Base-by-base conservation (phyloP, 257 asterid genomes). In the Fraxinus excelsior region DNA sequence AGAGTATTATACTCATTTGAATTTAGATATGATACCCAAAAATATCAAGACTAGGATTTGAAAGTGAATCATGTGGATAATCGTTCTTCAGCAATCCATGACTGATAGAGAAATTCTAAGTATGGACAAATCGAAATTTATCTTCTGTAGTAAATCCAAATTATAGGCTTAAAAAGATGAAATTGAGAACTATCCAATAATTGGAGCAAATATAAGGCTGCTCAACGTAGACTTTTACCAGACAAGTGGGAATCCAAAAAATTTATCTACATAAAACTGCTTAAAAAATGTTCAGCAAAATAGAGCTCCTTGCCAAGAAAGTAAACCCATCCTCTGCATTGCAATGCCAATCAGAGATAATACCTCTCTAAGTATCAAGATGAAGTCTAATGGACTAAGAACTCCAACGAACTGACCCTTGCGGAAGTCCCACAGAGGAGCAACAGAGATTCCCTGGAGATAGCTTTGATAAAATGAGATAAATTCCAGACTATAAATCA, bases 291-390 rank as follows among this genome's bases (percentile, higher is more conserved):
- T 35, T n/a, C 40, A 11, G 58, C 69, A 38, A 62, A 62, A 26
- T 62, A 11, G 21, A 62, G 38, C 60, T 62, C 60, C 70, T 65
- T 66, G 46, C 42, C 67, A 72, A 28, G 5, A 71, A 70, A 62
- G 76, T 49, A 29, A 56, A 64, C 67, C 67, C 32, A 25, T 62
- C 19, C 64, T 19, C 69, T 5, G 73, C 35, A 31, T 58, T 79
- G 70, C 46, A 64, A 58, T 34, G 38, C 72, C 70, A 62, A 81
- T 53, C 56, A 72, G 65, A 49, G 58, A 56, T 34, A 58, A 75
- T 40, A 91, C 96, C 96, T 91, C 92, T 84, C 84, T 85, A 65
- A 91, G 91, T 80, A 91, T 91, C 85, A 91, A 81, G 82, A 91
- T 86, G 88, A 91, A 91, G 78, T 91, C 96, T 71, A 87, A 70